Conservation (phyloP, 495 filamentous ascomycete species). For the Bryoglossum gracile region DNA sequence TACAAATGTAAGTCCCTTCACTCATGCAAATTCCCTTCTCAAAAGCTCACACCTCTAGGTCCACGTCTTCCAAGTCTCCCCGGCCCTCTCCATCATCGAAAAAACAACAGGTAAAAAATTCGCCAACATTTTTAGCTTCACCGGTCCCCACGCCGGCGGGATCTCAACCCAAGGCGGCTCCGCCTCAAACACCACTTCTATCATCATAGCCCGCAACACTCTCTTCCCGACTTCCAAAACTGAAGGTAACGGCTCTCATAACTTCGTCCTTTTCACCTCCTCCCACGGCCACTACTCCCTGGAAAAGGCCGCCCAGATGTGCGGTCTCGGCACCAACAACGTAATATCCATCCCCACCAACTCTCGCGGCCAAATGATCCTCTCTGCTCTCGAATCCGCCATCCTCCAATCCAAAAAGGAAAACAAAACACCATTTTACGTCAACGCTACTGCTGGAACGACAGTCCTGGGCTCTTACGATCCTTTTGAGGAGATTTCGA, state of each 20-base stretch:
- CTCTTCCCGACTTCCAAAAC: conserved; percentile 70
- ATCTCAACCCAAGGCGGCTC: conserved; percentile 83
- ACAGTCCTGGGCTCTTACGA: conserved; percentile 91
- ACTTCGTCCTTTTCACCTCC: conserved; percentile 82
- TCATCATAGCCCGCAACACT: conserved; percentile 84
- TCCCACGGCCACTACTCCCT: conserved; percentile 87
- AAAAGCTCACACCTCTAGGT: conserved; percentile 39
- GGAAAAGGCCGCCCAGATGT: conserved; percentile 86
- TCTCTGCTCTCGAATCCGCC: conserved; percentile 52
- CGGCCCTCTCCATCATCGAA: conserved; percentile 83
- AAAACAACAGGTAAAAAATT: conserved; percentile 50
- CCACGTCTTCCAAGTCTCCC: conserved; percentile 86
- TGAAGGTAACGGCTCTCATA: conserved; percentile 53
- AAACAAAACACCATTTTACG: conserved; percentile 81
- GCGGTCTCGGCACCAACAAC: conserved; percentile 67
- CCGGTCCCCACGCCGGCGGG: conserved; percentile 66
- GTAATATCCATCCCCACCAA: conserved; percentile 75
- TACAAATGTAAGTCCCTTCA: conserved; percentile 61
- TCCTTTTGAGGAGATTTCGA: conserved; percentile 63
- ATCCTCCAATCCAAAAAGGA: conserved; percentile 50
- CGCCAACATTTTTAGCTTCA: conserved; percentile 65
- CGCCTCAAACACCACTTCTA: conserved; percentile 76
- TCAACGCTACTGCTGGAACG: conserved; percentile 92
- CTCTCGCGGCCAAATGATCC: conserved; percentile 59
- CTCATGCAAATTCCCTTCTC: conserved; percentile 71